Conservation (phyloP, 495 filamentous ascomycete genomes). For the Aspergillus olivimuriae region DNA sequence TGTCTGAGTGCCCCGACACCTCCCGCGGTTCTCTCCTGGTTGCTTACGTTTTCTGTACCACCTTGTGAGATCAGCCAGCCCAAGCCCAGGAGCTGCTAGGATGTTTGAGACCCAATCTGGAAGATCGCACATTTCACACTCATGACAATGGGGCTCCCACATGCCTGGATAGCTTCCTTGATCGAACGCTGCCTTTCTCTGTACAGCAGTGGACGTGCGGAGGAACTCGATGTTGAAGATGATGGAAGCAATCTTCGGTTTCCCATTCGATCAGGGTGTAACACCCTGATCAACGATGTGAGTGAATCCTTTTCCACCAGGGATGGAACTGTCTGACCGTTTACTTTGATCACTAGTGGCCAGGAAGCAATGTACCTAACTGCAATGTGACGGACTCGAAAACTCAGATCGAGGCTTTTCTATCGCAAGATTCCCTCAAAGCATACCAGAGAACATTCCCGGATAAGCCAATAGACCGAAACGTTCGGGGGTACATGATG, state of each 20-base stretch:
- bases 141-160: constrained; percentile 21
- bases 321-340: constrained; percentile 1
- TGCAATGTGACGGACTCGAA: constrained; percentile 32
- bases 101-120: too few relatives aligned
- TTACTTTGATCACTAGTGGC: constrained; percentile 16
- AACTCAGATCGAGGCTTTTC: constrained; percentile 32
- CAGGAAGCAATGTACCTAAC: constrained; percentile 7
- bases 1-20: too few relatives aligned
- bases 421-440: constrained; percentile 21
- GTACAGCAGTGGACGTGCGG: constrained; percentile 12
- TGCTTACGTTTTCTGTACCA: too few relatives aligned
- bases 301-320: too few relatives aligned
- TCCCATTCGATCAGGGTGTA: constrained; percentile 1
- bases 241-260: constrained; percentile 37
- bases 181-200: constrained; percentile 22
- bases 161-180: constrained; percentile 27
- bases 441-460: constrained; percentile 10
- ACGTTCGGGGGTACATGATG: constrained; percentile 23
- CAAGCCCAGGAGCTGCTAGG: too few relatives aligned
- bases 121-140: constrained; percentile 3
- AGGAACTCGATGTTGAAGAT: constrained; percentile 25
- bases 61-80: too few relatives aligned
- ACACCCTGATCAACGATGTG: constrained; percentile 24
- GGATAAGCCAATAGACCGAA: constrained; percentile 12
- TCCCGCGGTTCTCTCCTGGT: too few relatives aligned